Base-by-base conservation (phyloP, 164 flowering plant species). In the Aristolochia californica region DNA sequence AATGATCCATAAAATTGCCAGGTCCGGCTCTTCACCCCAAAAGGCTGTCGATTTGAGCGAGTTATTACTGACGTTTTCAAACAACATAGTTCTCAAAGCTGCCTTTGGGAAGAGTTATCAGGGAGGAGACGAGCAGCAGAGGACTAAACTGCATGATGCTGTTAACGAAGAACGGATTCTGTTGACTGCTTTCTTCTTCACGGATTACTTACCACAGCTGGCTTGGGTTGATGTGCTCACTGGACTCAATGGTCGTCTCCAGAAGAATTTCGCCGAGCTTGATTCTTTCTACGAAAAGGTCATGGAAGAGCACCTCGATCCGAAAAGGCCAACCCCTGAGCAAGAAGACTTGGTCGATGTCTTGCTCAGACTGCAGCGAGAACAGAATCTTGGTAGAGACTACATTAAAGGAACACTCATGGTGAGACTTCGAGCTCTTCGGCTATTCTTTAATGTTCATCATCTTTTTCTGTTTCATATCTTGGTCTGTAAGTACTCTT, bases 201-300 rank as follows among this genome's bases (percentile, higher is more conserved):
- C 77, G 4, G 83, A 81, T 45, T 81, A 67, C 0, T 72, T 81
- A n/a, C 85, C 85, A 1, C 77, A 76, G 78, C 25, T 81, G 2
- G 62, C 61, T 23, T 78, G 73, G 49, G 27, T 81, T 70, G 85
- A 81, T 50, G 61, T 78, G 53, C 7, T 49, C 62, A 74, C 72
- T 20, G 83, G 83, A 25, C 57, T 74, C 34, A 60, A 67, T 1
- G 75, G 69, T 72, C 69, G 77, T 55, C 78, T 80, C 80, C 74
- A 78, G 73, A 71, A 27, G 15, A 14, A 72, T 73, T 53, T 64
- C 55, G 74, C 70, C 72, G 74, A 65, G 28, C 67, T 78, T 38
- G 79, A 80, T 48, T 24, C 65, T 71, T 78, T 80, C 48, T 53
- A 72, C 49, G 82, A 78, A 52, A 73, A 69, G 44, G 80, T 76